Evolutionary conservation across 2,329 filamentous ascomycete species (phyloP).

Genomic region (Aureobasidium subglaciale): DNA sequence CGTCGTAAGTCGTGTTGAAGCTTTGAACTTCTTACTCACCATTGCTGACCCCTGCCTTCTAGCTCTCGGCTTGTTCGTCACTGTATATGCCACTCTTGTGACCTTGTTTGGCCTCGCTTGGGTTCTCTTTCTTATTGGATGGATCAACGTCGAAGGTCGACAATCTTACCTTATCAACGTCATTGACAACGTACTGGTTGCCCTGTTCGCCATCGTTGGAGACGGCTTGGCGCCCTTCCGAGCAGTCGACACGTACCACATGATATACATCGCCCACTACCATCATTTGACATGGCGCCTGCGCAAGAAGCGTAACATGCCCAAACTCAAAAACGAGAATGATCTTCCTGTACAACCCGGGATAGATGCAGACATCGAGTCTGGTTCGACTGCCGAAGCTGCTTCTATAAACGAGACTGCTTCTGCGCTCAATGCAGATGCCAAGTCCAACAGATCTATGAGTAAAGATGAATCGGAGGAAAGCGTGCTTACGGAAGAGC

Average conservation of each 20-base stretch:
- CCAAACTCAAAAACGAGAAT: slow-evolving; percentile 59
- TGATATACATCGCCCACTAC: slow-evolving; percentile 74
- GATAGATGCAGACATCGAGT: slow-evolving; percentile 18
- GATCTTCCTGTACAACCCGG: slow-evolving; percentile 48
- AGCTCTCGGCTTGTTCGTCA: slow-evolving; percentile 74
- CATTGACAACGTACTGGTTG: slow-evolving; percentile 53
- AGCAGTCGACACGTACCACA: slow-evolving; percentile 77
- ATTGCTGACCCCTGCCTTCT: slow-evolving; percentile 23
- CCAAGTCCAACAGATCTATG: slow-evolving; percentile 28
- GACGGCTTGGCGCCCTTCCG: slow-evolving; percentile 63
- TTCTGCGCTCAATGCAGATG: neutral
- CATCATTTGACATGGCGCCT: slow-evolving; percentile 57
- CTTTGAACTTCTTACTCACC: neutral
- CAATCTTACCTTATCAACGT: slow-evolving; percentile 55
- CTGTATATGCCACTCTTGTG: slow-evolving; percentile 73
- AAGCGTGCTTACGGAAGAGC: slow-evolving; percentile 56
- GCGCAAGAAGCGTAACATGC: slow-evolving; percentile 55
- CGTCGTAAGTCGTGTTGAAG: slow-evolving; percentile 46
- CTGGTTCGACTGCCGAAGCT: neutral
- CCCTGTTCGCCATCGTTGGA: slow-evolving; percentile 56
- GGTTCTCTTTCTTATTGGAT: slow-evolving; percentile 82
- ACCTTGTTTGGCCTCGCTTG: slow-evolving; percentile 79
- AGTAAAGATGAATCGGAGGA: slow-evolving; percentile 45
- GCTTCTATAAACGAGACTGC: neutral
- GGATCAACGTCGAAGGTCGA: slow-evolving; percentile 72